Percentiles rank a stretch among this genome's conserved stretches.
Conservation (phyloP, 257 asterid species). For the Asclepias syriaca region DNA sequence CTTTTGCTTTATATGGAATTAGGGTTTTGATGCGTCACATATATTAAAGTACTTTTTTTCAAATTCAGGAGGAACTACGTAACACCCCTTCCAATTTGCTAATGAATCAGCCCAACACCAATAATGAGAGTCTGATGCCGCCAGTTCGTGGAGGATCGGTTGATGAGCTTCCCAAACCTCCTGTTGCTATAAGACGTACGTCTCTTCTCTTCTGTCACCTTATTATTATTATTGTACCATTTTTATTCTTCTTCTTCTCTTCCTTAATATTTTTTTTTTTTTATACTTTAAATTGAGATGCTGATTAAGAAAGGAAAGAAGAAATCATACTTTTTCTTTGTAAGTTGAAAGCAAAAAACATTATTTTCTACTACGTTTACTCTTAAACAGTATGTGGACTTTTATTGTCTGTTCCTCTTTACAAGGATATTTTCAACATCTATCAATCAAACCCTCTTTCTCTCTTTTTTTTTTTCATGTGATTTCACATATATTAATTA, state of each 20-base stretch:
- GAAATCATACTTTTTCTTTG: background rate
- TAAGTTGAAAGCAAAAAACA: slow-evolving; percentile 4
- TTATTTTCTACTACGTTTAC: slow-evolving; percentile 26
- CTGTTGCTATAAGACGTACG: slow-evolving; percentile 91
- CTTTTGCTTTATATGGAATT: background rate
- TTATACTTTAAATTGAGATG: no score
- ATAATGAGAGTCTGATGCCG: slow-evolving; percentile 64
- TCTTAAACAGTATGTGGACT: slow-evolving; percentile 29
- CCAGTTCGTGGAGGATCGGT: slow-evolving; percentile 53
- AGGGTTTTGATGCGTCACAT: slow-evolving; percentile 18
- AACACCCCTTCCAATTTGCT: slow-evolving; percentile 61
- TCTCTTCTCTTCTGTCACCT: background rate
- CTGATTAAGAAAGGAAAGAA: slow-evolving; percentile 28
- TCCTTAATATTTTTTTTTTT: no score
- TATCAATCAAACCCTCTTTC: slow-evolving; percentile 17
- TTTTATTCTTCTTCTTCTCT: background rate
- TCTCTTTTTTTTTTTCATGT: slow-evolving; percentile 9
- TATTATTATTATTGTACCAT: background rate
- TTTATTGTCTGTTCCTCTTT: slow-evolving; percentile 10
- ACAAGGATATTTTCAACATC: slow-evolving; percentile 21
- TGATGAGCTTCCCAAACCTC: slow-evolving; percentile 93
- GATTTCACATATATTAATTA: slow-evolving; percentile 18
- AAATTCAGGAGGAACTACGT: slow-evolving; percentile 73
- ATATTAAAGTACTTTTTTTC: no score
- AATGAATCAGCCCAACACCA: slow-evolving; percentile 63